Evolutionary conservation across 306 rosid genomes (phyloP).

Genomic region (Phaseolus lunatus): DNA sequence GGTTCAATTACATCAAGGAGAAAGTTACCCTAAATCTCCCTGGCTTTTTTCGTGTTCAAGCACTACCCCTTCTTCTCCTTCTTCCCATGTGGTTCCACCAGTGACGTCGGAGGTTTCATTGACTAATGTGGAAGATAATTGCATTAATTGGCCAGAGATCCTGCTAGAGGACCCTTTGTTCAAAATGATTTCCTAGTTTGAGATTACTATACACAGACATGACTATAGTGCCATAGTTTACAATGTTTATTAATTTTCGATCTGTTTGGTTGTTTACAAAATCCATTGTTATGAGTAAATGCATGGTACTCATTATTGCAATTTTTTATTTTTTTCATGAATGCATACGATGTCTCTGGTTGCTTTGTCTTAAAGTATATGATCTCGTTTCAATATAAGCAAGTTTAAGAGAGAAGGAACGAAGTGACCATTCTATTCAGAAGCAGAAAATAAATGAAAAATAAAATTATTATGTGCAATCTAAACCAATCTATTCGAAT

Average conservation of each 20-base stretch:
- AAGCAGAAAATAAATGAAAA: not conserved
- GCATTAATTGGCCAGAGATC: constrained; percentile 70
- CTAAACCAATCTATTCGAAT: not conserved
- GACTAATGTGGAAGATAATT: constrained; percentile 50
- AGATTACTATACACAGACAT: not conserved
- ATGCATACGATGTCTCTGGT: not conserved
- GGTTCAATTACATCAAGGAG: constrained; percentile 44
- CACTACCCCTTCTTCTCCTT: constrained; percentile 54
- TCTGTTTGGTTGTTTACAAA: constrained; percentile 3
- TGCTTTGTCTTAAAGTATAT: not conserved
- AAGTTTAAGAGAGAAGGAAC: not conserved
- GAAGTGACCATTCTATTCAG: not conserved
- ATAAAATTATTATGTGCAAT: not conserved
- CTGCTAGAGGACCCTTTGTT: constrained; percentile 69
- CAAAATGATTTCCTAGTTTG: constrained; percentile 51
- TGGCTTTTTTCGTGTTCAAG: constrained; percentile 64
- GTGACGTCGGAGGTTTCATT: constrained; percentile 21
- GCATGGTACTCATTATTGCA: not conserved
- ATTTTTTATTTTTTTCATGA: not conserved
- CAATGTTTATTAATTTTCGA: not conserved
- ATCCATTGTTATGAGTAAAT: constrained; percentile 13
- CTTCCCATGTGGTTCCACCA: constrained; percentile 47
- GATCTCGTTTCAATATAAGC: not conserved
- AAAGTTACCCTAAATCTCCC: constrained; percentile 47
- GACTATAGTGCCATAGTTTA: not conserved